Percentiles rank a stretch among this genome's conserved stretches.
These are phyloP conservation scores for Corynespora cassiicola DNA, from an alignment of 2,329 filamentous ascomycete species.

Conservation along the genomic window DNA sequence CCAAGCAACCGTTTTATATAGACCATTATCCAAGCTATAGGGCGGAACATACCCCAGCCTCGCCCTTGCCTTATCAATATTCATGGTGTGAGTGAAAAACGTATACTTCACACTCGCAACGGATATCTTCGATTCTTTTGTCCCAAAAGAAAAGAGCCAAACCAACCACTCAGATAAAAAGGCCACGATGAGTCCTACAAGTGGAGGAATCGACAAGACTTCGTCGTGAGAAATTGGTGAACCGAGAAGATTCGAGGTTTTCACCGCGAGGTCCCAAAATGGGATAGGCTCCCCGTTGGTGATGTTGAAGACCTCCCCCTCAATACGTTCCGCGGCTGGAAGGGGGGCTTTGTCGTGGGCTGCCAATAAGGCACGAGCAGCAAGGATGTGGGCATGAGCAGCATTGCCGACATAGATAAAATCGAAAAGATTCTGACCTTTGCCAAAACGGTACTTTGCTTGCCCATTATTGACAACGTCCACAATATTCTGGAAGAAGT, in stretches of 20 bases:
- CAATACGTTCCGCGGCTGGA: constrained; percentile 8
- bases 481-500: constrained; percentile 11
- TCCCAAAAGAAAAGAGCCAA: constrained; percentile 16
- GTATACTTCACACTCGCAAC: constrained; percentile 8
- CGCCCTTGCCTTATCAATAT: constrained; percentile 12
- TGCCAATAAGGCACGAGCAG: constrained; percentile 9
- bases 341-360: constrained; percentile 8
- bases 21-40: constrained; percentile 11
- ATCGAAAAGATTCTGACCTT: constrained; percentile 19
- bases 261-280: constrained; percentile 17
- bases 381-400: constrained; percentile 15
- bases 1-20: constrained; percentile 11
- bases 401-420: constrained; percentile 19
- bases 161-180: constrained; percentile 12
- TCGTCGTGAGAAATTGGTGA: constrained; percentile 8
- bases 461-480: constrained; percentile 6
- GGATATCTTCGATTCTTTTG: constrained; percentile 7
- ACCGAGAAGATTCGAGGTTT: constrained; percentile 2
- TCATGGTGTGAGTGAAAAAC: constrained; percentile 10
- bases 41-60: constrained; percentile 10
- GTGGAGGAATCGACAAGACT: constrained; percentile 7
- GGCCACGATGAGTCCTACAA: constrained; percentile 3
- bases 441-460: constrained; percentile 14
- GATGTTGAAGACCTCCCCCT: constrained; percentile 21
- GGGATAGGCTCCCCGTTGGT: constrained; percentile 18